Base-by-base conservation (phyloP, 1,284 basidiomycete genomes). In the Nidula niveotomentosa region DNA sequence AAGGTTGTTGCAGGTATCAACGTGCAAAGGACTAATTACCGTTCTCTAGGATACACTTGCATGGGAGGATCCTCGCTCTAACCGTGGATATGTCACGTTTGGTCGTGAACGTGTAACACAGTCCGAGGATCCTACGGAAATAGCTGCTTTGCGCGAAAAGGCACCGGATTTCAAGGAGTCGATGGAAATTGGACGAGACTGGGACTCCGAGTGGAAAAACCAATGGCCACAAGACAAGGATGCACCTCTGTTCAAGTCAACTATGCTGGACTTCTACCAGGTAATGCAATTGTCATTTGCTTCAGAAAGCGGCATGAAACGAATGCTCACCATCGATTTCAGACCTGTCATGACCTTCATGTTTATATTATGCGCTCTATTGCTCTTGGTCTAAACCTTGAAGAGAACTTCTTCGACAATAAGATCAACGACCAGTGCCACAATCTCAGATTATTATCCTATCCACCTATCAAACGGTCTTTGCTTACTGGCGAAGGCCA, bases 121-220 rank as follows among this genome's bases (percentile, higher is more conserved):
- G 59, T 86, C 86, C 44, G 76, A 78, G 33, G 82, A 91, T 68
- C 76, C 83, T 5, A 71, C 76, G n/a, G 91, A 93, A 70, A 93
- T 94, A 60, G 87, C 85, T 39, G 69, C 78, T 36, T 73, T 94
- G 15, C 86, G 92, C 23, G 75, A 75, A 52, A 83, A 82, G 58
- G 83, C 91, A 0, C 92, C 92, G 0, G 90, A 93, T 65, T 85
- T 73, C 70, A 93, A 94, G 69, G 91, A 94, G 69, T 78, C 83
- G 12, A 91, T 94, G 84, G 92, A 94, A 69, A 93, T 94, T 53
- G 91, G 91, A 17, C 78, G 87, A 33, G 90, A 93, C 58, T 89
- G 85, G 84, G 90, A 90, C 60, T 74, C 79, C 34, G 76, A 70
- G 36, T 90, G 84, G 86, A 85, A 80, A 69, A 94, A 94, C 68